These are phyloP conservation scores for Ampelocalamus luodianensis DNA, from an alignment of 176 grass and related monocot genomes.

Conservation along the genomic window DNA sequence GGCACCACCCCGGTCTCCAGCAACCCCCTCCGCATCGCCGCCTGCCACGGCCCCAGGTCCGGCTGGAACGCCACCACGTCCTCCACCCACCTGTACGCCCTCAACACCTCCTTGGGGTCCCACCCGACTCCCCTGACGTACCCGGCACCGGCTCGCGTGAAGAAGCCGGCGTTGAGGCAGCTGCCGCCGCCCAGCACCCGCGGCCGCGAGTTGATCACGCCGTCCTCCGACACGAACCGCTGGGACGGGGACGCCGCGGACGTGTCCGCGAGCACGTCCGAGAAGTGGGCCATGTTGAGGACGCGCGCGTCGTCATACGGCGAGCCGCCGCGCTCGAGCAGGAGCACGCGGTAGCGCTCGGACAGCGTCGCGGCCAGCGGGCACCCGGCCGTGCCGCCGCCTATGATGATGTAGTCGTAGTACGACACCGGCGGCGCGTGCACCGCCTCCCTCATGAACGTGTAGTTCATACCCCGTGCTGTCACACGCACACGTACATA, in stretches of 20 bases:
- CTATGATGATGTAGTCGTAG: constrained; percentile 90
- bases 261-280: constrained; percentile 65
- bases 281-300: constrained; percentile 58
- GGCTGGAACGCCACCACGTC: constrained; percentile 61
- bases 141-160: constrained; percentile 60
- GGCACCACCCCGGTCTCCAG: constrained; percentile 60
- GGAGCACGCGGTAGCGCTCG: constrained; percentile 52
- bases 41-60: constrained; percentile 54
- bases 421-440: constrained; percentile 50
- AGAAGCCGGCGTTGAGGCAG: constrained; percentile 94
- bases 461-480: constrained; percentile 53
- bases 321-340: constrained; percentile 82
- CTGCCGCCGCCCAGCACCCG: constrained; percentile 87
- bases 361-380: constrained; percentile 86
- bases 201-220: constrained; percentile 75
- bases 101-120: constrained; percentile 53
- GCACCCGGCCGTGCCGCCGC: constrained; percentile 85
- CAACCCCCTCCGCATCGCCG: constrained; percentile 52
- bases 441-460: constrained; percentile 71
- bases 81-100: constrained; percentile 77
- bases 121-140: constrained; percentile 56
- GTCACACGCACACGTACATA: neutral
- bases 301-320: constrained; percentile 81
- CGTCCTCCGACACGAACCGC: constrained; percentile 83
- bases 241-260: constrained; percentile 70